These are phyloP conservation scores for Colletotrichum spinosum DNA, from an alignment of 2,329 filamentous ascomycete species.

Conservation along the genomic window DNA sequence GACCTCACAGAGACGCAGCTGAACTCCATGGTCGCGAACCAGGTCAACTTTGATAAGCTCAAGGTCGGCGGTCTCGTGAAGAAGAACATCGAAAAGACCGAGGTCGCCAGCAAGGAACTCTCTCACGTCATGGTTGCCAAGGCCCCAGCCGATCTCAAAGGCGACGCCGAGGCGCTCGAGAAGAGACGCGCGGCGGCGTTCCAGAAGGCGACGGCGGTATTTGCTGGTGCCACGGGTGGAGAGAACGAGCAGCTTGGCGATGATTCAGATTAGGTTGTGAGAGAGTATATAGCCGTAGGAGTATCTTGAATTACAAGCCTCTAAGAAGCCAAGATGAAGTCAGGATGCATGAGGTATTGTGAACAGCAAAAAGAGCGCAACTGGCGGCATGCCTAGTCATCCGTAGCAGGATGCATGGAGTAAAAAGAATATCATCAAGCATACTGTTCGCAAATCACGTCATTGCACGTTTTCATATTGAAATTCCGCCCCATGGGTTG, in stretches of 20 bases:
- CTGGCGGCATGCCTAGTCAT: no score
- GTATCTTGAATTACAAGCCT: no score
- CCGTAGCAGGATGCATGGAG: no score
- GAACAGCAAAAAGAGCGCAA: no score
- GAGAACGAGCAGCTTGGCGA: slow-evolving; percentile 30
- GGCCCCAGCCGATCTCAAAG: slow-evolving; percentile 13
- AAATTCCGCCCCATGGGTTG: no score
- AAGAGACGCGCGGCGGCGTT: slow-evolving; percentile 28
- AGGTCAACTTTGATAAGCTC: slow-evolving; percentile 21
- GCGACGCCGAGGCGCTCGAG: slow-evolving; percentile 19
- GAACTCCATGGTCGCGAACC: slow-evolving; percentile 23
- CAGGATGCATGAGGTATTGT: no score
- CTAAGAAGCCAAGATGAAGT: no score
- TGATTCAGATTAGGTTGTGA: slow-evolving; percentile 13
- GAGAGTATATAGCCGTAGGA: not conserved
- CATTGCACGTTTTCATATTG: no score
- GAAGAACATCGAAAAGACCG: slow-evolving; percentile 32
- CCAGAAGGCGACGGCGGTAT: slow-evolving; percentile 18
- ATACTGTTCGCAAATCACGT: no score
- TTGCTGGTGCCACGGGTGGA: slow-evolving; percentile 19
- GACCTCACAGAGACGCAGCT: slow-evolving; percentile 25
- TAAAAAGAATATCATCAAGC: no score
- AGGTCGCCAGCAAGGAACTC: slow-evolving; percentile 26
- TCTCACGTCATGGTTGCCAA: slow-evolving; percentile 22
- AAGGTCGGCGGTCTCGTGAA: slow-evolving; percentile 28